Evolutionary conservation across 768 basidiomycete genomes (phyloP).

Genomic region (Leccinellum luteum): DNA sequence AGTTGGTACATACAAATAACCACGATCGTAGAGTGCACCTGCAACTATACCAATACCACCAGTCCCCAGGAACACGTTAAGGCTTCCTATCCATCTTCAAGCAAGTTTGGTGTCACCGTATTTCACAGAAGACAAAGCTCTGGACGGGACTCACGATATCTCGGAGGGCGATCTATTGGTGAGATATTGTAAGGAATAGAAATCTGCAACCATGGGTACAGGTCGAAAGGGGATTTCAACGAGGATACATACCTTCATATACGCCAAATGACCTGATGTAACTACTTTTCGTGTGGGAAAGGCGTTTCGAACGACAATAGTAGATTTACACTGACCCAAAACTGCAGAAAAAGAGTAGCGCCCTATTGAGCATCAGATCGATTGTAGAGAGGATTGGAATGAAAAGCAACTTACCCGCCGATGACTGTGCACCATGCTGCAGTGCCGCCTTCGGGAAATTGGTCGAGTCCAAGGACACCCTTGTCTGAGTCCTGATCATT

Average conservation of each 20-base stretch:
- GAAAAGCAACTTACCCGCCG: background rate
- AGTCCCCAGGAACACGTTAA: background rate
- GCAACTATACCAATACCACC: background rate
- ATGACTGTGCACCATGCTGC: background rate
- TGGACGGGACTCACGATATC: background rate
- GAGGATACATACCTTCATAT: background rate
- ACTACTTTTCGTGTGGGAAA: background rate
- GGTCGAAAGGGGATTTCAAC: background rate
- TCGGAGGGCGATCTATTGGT: background rate
- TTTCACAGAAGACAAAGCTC: background rate
- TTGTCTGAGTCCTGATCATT: background rate
- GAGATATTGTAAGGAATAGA: background rate
- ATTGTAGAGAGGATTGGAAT: background rate
- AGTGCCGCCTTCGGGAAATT: background rate
- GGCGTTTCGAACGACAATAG: background rate
- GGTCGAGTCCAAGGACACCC: background rate
- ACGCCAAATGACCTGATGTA: background rate
- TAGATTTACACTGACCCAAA: background rate
- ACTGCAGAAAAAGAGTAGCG: background rate
- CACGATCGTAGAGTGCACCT: background rate
- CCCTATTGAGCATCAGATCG: background rate
- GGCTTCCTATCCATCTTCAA: background rate
- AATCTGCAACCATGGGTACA: background rate
- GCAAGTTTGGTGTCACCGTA: background rate
- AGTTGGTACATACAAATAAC: background rate